Percentiles rank a stretch among this genome's conserved stretches.
These are phyloP conservation scores for Penicillium coffeae DNA, from an alignment of 495 filamentous ascomycete species.

Conservation along the genomic window DNA sequence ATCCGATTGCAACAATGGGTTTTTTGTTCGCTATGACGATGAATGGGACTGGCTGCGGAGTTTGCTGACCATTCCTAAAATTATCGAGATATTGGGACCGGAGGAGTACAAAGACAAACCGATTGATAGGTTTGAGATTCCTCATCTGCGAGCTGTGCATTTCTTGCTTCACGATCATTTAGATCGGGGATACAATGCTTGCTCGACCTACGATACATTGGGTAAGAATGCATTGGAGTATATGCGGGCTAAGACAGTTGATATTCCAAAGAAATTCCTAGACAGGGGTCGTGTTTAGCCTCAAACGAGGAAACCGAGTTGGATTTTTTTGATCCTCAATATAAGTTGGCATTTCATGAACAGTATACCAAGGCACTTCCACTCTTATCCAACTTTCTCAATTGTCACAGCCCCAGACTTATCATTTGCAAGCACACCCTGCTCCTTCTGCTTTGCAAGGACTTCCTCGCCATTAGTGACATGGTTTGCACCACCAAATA, in stretches of 20 bases:
- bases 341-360: too few species aligned
- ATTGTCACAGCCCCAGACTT: slow-evolving; percentile 25
- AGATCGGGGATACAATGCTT: neutral
- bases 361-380: too few species aligned
- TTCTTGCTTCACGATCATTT: neutral
- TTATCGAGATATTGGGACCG: too few species aligned
- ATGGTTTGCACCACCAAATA: slow-evolving; percentile 59
- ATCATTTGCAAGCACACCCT: slow-evolving; percentile 13
- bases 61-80: too few species aligned
- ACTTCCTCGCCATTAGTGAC: slow-evolving; percentile 49
- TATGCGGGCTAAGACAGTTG: neutral
- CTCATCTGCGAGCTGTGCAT: neutral
- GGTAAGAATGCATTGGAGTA: neutral
- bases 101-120: neutral
- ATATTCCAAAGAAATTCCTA: neutral
- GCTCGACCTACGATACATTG: neutral
- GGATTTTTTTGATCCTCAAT: too few species aligned
- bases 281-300: neutral
- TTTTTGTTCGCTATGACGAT: too few species aligned
- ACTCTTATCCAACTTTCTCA: too few species aligned
- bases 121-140: neutral
- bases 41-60: too few species aligned
- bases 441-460: slow-evolving; percentile 26
- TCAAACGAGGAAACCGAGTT: too few species aligned
- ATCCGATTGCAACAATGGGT: too few species aligned